Evolutionary conservation across 768 basidiomycete genomes (phyloP), one percentile per base, ranked within the genome.

Genomic region (Termitomyces heimii): DNA sequence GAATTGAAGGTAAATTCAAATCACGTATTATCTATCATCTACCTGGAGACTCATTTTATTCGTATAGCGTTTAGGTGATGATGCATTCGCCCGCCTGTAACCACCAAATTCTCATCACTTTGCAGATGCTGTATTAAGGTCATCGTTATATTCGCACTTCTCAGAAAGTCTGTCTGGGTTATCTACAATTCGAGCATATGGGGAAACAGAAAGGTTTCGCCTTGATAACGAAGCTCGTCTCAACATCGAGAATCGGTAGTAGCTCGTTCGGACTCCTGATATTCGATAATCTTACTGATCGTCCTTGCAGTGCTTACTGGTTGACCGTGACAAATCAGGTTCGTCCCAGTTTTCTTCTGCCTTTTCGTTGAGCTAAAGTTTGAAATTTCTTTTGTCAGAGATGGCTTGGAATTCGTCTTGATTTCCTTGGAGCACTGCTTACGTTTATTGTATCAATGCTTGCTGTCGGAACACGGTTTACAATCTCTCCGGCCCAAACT

Each of bases 341-440:
- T 52, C 48, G 60, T 57, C 24, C 16, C 4, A n/a, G n/a, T 16
- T n/a, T 44, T 44, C 16, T 44, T 26, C 45, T 14, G 35, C n/a
- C 44, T 34, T 39, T 34, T 28, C 24, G 16, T 53, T n/a, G 26
- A 37, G 12, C 28, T 35, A 34, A 46, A 43, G 44, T 52, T 34
- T 79, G 31, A 14, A 34, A n/a, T n/a, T n/a, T 61, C 35, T 40
- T 35, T 22, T 54, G 49, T 64, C 24, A 85, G 82, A 78, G 89
- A 52, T 94, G 90, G 94, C 84, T 98, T 29, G 92, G 89, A 53
- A 82, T 96, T 46, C 85, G 94, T 5, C 78, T 97, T n/a, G 95
- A 96, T 70, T 83, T 89, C 62, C 78, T 97, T 26, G 94, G 94
- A 20, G 63, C 75, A 20, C 28, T 84, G 13, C 71, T 94, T 49